Conservation (phyloP, 2,329 filamentous ascomycete species). For the Alternaria hordeiaustralica region DNA sequence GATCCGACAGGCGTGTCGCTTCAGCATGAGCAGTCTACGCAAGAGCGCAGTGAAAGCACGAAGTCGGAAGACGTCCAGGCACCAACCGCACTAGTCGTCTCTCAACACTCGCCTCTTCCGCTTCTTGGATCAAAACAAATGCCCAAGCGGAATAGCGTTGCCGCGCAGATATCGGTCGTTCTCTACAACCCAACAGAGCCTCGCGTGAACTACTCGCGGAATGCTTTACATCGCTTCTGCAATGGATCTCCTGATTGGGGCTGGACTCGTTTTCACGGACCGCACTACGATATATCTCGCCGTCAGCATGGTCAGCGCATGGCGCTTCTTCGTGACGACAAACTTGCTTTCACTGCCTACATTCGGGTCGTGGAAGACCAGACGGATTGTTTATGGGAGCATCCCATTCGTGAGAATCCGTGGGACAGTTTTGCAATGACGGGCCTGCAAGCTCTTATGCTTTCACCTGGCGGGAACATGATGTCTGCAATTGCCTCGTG, state of each 20-base stretch:
- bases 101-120: slow-evolving; percentile 47
- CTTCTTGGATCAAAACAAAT: slow-evolving; percentile 41
- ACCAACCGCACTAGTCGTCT: slow-evolving; percentile 12
- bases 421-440: slow-evolving; percentile 66
- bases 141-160: slow-evolving; percentile 53
- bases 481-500: slow-evolving; percentile 64
- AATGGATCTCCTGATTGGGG: slow-evolving; percentile 66
- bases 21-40: background rate
- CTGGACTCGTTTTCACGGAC: slow-evolving; percentile 67
- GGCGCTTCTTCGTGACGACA: slow-evolving; percentile 66
- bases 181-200: slow-evolving; percentile 70
- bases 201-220: slow-evolving; percentile 62
- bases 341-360: slow-evolving; percentile 67
- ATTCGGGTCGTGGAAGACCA: slow-evolving; percentile 67
- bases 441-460: slow-evolving; percentile 59
- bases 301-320: slow-evolving; percentile 65
- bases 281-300: slow-evolving; percentile 63
- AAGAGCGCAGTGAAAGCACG: slow-evolving; percentile 1
- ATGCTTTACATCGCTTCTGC: slow-evolving; percentile 66
- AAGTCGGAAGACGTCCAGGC: slow-evolving; percentile 2
- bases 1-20: background rate
- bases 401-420: slow-evolving; percentile 59
- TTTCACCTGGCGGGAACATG: slow-evolving; percentile 49
- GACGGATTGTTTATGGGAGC: slow-evolving; percentile 67
- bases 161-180: slow-evolving; percentile 68